Conservation (phyloP, 345 rosid species). For the Carallia brachiata region DNA sequence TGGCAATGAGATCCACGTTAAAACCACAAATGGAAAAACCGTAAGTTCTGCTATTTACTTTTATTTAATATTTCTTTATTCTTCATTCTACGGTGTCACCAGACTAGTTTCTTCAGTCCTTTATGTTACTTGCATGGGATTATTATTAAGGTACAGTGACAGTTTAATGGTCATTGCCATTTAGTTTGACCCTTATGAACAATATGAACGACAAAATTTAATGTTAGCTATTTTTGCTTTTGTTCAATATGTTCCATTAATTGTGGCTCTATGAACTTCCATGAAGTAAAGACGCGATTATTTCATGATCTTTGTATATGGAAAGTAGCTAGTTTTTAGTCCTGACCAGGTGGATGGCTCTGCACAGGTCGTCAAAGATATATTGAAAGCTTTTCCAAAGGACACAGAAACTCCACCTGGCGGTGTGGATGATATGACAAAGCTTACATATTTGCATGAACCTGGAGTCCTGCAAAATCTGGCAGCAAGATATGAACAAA, state of each 20-base stretch:
- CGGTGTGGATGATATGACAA: slow-evolving; percentile 98
- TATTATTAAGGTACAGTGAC: background rate
- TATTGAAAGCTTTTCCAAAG: slow-evolving; percentile 72
- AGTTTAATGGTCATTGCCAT: background rate
- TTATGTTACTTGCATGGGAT: background rate
- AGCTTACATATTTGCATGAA: slow-evolving; percentile 92
- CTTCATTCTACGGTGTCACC: background rate
- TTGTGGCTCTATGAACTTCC: background rate
- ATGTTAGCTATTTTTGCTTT: background rate
- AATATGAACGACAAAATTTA: too few relatives aligned
- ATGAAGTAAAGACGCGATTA: background rate
- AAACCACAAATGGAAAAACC: slow-evolving; percentile 49
- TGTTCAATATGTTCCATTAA: background rate
- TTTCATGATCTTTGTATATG: background rate
- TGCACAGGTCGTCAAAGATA: slow-evolving; percentile 68
- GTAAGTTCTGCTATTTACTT: slow-evolving; percentile 34
- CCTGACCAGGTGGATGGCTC: background rate
- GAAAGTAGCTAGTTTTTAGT: slow-evolving; percentile 9
- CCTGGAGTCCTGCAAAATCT: slow-evolving; percentile 91
- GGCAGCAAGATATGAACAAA: slow-evolving; percentile 90
- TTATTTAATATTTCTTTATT: background rate
- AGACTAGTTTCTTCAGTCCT: background rate
- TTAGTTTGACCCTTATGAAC: too few relatives aligned
- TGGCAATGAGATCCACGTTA: slow-evolving; percentile 48
- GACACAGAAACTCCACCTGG: slow-evolving; percentile 94